A percentile compares a stretch with the other conserved stretches of the same genome.
Conservation (phyloP, 2,329 filamentous ascomycete genomes). For the Xylariaceae sp. region DNA sequence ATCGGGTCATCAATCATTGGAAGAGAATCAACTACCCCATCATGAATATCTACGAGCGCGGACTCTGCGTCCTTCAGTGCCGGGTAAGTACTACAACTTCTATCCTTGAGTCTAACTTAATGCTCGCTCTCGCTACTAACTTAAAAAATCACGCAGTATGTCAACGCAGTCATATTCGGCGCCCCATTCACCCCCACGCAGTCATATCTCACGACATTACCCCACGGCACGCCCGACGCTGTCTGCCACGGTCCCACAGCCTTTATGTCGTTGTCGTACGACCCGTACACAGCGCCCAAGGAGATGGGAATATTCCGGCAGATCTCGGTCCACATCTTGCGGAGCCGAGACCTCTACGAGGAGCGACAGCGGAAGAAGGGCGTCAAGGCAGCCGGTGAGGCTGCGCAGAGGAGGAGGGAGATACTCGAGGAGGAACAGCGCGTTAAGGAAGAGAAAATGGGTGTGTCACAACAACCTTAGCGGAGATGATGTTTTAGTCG, state of each 20-base stretch:
- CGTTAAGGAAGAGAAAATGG: slow-evolving; percentile 52
- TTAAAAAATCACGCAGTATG: slow-evolving; percentile 64
- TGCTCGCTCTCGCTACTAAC: slow-evolving; percentile 8
- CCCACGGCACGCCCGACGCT: slow-evolving; percentile 74
- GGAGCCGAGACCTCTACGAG: slow-evolving; percentile 86
- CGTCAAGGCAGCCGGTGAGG: slow-evolving; percentile 81
- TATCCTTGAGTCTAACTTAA: neutral
- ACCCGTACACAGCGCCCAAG: slow-evolving; percentile 83
- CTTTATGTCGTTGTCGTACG: slow-evolving; percentile 82
- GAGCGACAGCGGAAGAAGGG: slow-evolving; percentile 90
- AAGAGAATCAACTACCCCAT: slow-evolving; percentile 99
- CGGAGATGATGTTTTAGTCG: neutral
- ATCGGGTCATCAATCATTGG: slow-evolving; percentile 93
- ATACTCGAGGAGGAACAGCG: slow-evolving; percentile 65
- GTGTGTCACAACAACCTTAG: slow-evolving; percentile 6
- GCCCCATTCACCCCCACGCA: slow-evolving; percentile 87
- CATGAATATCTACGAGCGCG: slow-evolving; percentile 98
- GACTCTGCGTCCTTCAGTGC: slow-evolving; percentile 94
- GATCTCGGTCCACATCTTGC: slow-evolving; percentile 83
- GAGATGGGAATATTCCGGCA: slow-evolving; percentile 83
- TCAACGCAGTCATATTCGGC: slow-evolving; percentile 86
- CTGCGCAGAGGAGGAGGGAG: slow-evolving; percentile 67
- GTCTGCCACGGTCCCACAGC: slow-evolving; percentile 97
- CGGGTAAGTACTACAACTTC: slow-evolving; percentile 61
- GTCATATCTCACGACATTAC: slow-evolving; percentile 76